Evolutionary conservation across 2,329 filamentous ascomycete species (phyloP), one percentile per base, ranked within the genome.

Genomic region (Exophiala spinifera): DNA sequence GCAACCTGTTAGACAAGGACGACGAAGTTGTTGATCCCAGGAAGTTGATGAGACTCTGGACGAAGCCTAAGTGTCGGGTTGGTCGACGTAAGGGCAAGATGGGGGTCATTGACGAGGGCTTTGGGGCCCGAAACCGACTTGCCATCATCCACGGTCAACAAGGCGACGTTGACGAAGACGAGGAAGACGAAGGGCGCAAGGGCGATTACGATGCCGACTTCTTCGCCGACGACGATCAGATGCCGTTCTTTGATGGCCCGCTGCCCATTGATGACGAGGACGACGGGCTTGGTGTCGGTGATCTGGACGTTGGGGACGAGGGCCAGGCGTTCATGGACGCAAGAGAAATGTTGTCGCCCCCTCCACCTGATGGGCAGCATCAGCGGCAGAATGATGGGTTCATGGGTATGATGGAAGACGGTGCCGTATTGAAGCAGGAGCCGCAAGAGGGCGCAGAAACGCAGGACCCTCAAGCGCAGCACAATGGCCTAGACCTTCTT

Each of bases 1-100:
- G 90, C 46, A 96, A 99, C 68, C 80, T 99, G 2, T 83, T 99
- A 3, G 92, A 95, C 2, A 61, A 61, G 33, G 94, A 99, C 66
- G 94, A 99, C 74, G 96, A 96, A 72, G 91, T 97, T 69, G 97
- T 99, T 76, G 96, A 91, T 74, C 97, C 92, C 7, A 88, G 88
- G 67, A 89, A 95, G 61, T 78, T 99, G 0, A 78, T 97, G 5
- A 88, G 85, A 47, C 80, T 99, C 1, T 99, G 97, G 79, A 79
- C 97, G 23, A 99, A 99, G 70, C 94, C 94, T 23, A 95, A 91
- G 69, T 90, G 91, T 10, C 86, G 87, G 39, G 82, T 96, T 71
- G 85, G 87, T 42, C 82, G 84, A 53, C 81, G 85, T 45, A 84
- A 60, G 47, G 61, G 83, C 7, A 81, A 80, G 1, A 82, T 86